Percentiles rank a stretch among this genome's conserved stretches.
phyloP scores from a whole-genome alignment of 2,329 filamentous ascomycete species.

The Fusarium newnesense region DNA sequence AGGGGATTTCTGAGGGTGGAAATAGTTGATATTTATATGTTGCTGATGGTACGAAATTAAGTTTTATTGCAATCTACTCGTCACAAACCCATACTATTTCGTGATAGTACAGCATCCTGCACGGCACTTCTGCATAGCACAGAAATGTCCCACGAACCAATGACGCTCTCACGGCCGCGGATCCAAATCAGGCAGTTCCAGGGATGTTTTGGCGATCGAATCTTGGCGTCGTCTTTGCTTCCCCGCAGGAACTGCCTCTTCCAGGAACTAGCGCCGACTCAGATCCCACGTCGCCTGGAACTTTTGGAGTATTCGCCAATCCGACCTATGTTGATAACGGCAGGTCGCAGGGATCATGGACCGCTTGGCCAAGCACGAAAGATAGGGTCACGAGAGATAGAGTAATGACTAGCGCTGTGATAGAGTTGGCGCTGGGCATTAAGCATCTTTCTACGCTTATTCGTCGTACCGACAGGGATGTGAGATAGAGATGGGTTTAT shows the following conservation, averaged over 20 bases:
- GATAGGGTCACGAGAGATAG: background rate
- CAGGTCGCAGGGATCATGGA: constrained; percentile 34
- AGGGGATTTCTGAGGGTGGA: background rate
- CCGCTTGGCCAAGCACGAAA: constrained; percentile 5
- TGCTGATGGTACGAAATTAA: background rate
- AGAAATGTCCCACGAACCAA: constrained; percentile 28
- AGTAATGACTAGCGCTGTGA: background rate
- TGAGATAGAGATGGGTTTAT: background rate
- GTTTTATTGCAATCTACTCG: background rate
- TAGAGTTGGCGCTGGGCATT: constrained; percentile 6
- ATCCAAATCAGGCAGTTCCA: constrained; percentile 42
- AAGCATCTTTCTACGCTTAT: constrained; percentile 38
- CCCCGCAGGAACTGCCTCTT: constrained; percentile 41
- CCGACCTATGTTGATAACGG: constrained; percentile 42
- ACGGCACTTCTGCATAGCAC: constrained; percentile 29
- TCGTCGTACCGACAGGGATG: constrained; percentile 21
- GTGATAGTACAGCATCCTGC: constrained; percentile 15
- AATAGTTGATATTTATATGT: constrained; percentile 26
- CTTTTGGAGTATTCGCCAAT: constrained; percentile 35
- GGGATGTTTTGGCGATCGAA: constrained; percentile 26
- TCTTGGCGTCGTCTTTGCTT: constrained; percentile 29
- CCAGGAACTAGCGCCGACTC: constrained; percentile 38
- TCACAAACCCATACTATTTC: background rate
- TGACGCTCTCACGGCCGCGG: constrained; percentile 9
- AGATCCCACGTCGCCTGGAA: constrained; percentile 35